A percentile compares a stretch with the other conserved stretches of the same genome.
These are phyloP conservation scores for Rhizopogon vinicolor DNA, from an alignment of 768 basidiomycete genomes.

Conservation along the genomic window DNA sequence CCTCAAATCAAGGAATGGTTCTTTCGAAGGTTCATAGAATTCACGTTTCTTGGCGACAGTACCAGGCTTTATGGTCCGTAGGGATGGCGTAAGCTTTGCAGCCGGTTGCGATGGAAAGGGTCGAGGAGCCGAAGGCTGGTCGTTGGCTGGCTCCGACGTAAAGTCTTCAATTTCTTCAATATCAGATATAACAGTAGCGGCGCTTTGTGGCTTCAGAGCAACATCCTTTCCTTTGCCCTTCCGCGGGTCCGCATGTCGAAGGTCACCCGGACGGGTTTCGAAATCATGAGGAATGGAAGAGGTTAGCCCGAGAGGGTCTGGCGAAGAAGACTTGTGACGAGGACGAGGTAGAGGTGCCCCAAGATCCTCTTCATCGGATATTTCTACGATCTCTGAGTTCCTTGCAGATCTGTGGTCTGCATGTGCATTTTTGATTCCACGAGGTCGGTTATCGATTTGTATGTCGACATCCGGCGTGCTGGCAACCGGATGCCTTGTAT, in stretches of 20 bases:
- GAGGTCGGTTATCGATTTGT: slow-evolving; percentile 11
- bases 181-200: slow-evolving; percentile 1
- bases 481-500: background rate
- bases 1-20: too few species aligned
- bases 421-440: background rate
- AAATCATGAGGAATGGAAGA: slow-evolving; percentile 12
- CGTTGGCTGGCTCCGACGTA: slow-evolving; percentile 17
- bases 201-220: background rate
- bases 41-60: slow-evolving; percentile 9
- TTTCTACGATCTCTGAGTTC: slow-evolving; percentile 16
- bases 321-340: slow-evolving; percentile 12
- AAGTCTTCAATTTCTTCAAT: slow-evolving; percentile 6
- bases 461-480: slow-evolving; percentile 16
- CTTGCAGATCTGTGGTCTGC: slow-evolving; percentile 2
- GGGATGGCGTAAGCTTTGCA: background rate
- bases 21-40: slow-evolving; percentile 8
- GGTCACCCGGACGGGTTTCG: slow-evolving; percentile 13
- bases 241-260: background rate
- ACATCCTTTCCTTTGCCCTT: slow-evolving; percentile 18
- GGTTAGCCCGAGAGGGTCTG: slow-evolving; percentile 13
- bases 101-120: background rate
- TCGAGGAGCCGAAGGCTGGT: background rate
- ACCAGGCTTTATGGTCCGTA: slow-evolving; percentile 1
- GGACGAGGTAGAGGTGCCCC: slow-evolving; percentile 15
- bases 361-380: slow-evolving; percentile 16